phyloP scores from a whole-genome alignment of 2,329 filamentous ascomycete genomes.

The Aspergillus sp. region DNA sequence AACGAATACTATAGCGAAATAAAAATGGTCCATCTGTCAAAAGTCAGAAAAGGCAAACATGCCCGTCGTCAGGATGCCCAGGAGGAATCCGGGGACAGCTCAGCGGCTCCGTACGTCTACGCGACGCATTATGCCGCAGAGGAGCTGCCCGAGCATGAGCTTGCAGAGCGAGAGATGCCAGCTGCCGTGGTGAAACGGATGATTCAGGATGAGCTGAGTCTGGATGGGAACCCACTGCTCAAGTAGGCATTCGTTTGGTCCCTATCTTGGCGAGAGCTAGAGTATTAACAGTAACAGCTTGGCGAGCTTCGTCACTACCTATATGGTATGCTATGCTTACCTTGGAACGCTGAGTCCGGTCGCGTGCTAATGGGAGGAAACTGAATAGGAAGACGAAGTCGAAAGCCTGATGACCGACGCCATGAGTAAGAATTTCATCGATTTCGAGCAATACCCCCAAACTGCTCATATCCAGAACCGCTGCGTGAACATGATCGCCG shows the following conservation, averaged over 20 bases:
- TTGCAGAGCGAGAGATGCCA: conserved; percentile 87
- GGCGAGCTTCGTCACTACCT: conserved; percentile 66
- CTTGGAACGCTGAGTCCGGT: too few relatives aligned
- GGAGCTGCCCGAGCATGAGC: conserved; percentile 77
- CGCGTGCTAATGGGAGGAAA: background rate
- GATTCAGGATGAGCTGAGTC: conserved; percentile 61
- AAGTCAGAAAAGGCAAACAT: conserved; percentile 30
- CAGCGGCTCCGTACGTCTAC: conserved; percentile 65
- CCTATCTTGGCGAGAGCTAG: background rate
- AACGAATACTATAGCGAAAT: background rate
- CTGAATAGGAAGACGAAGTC: conserved; percentile 56
- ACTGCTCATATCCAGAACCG: conserved; percentile 63
- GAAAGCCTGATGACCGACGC: conserved; percentile 67
- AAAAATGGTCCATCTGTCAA: conserved; percentile 40
- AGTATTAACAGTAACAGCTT: conserved; percentile 3
- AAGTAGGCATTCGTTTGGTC: conserved; percentile 52
- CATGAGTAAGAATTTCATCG: conserved; percentile 69
- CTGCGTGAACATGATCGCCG: conserved; percentile 67
- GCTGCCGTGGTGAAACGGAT: conserved; percentile 67
- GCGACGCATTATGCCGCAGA: conserved; percentile 78
- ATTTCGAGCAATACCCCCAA: conserved; percentile 65
- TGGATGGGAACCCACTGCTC: conserved; percentile 66
- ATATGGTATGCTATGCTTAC: conserved; percentile 48
- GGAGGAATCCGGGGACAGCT: background rate
- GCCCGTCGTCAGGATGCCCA: conserved; percentile 39